Evolutionary conservation across 371 early-diverging fungal genomes (phyloP).

Genomic region (Zychaea mexicana): DNA sequence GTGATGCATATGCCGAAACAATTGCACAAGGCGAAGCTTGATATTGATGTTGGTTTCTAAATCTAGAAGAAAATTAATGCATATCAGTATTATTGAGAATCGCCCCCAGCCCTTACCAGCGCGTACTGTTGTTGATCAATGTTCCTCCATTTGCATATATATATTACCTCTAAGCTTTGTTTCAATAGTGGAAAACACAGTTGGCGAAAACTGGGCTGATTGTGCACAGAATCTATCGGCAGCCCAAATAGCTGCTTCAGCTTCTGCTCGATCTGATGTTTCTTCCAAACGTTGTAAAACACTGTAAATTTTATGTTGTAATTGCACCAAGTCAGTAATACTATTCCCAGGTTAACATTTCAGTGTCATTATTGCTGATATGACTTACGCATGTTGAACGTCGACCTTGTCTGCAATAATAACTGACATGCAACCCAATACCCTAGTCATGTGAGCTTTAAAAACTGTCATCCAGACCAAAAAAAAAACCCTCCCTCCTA

Average conservation of each 20-base stretch:
- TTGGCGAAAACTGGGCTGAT: conserved; percentile 52
- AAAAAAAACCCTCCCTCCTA: not conserved
- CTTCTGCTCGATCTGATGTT: conserved; percentile 53
- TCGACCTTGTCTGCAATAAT: conserved; percentile 57
- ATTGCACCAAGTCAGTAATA: not conserved
- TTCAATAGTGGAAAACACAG: conserved; percentile 41
- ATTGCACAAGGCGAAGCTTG: conserved; percentile 45
- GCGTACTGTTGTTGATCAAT: too few relatives aligned
- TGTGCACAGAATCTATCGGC: conserved; percentile 57
- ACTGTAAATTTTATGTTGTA: conserved; percentile 14
- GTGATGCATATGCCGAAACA: conserved; percentile 64
- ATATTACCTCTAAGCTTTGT: conserved; percentile 31
- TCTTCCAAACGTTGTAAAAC: conserved; percentile 43
- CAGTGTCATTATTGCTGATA: not conserved
- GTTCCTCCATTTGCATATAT: conserved; percentile 16
- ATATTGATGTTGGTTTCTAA: conserved; percentile 32
- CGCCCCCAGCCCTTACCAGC: too few relatives aligned
- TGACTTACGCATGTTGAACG: conserved; percentile 57
- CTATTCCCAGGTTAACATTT: not conserved
- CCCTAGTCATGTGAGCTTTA: conserved; percentile 24
- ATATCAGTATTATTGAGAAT: too few relatives aligned
- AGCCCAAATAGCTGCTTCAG: conserved; percentile 61
- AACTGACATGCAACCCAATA: conserved; percentile 59
- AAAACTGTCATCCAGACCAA: not conserved
- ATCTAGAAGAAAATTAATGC: not conserved